Evolutionary conservation across 2,329 filamentous ascomycete genomes (phyloP).

Genomic region (Mycosphaerella arachidis): DNA sequence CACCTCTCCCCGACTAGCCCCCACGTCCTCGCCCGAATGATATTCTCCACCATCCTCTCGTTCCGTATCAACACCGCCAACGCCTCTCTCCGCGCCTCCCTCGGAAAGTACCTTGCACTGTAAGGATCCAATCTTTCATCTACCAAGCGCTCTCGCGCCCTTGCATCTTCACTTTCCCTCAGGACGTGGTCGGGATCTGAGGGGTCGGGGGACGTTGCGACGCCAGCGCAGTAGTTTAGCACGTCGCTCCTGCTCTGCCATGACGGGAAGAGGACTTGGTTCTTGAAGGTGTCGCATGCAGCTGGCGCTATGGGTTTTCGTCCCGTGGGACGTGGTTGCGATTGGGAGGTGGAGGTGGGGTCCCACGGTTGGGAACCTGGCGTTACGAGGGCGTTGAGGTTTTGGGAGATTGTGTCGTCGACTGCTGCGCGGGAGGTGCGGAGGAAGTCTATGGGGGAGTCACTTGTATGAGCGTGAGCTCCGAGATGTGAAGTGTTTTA

Average conservation of each 20-base stretch:
- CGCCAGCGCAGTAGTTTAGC: slow-evolving; percentile 80
- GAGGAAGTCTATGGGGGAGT: slow-evolving; percentile 69
- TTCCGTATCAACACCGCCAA: slow-evolving; percentile 69
- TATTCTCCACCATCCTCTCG: slow-evolving; percentile 71
- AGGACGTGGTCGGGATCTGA: slow-evolving; percentile 73
- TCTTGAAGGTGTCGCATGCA: slow-evolving; percentile 68
- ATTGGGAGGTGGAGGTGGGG: slow-evolving; percentile 65
- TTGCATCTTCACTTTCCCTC: slow-evolving; percentile 65
- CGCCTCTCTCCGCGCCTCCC: slow-evolving; percentile 74
- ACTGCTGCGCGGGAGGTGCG: slow-evolving; percentile 77
- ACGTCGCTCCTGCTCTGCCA: slow-evolving; percentile 83
- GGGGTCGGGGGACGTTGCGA: slow-evolving; percentile 82
- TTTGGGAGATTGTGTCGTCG: slow-evolving; percentile 90
- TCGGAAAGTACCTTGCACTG: slow-evolving; percentile 72
- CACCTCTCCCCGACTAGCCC: slow-evolving; percentile 71
- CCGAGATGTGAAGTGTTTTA: too few relatives aligned
- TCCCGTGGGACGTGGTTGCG: slow-evolving; percentile 46
- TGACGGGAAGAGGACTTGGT: slow-evolving; percentile 75
- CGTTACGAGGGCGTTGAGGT: slow-evolving; percentile 81
- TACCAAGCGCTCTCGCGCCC: slow-evolving; percentile 67
- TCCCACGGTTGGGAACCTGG: slow-evolving; percentile 72
- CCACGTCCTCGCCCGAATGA: slow-evolving; percentile 81
- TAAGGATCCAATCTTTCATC: slow-evolving; percentile 92
- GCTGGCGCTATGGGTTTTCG: slow-evolving; percentile 53
- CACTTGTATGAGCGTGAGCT: slow-evolving; percentile 32